Base-by-base conservation (phyloP, 2,329 filamentous ascomycete genomes). In the Paraconiothyrium brasiliense region DNA sequence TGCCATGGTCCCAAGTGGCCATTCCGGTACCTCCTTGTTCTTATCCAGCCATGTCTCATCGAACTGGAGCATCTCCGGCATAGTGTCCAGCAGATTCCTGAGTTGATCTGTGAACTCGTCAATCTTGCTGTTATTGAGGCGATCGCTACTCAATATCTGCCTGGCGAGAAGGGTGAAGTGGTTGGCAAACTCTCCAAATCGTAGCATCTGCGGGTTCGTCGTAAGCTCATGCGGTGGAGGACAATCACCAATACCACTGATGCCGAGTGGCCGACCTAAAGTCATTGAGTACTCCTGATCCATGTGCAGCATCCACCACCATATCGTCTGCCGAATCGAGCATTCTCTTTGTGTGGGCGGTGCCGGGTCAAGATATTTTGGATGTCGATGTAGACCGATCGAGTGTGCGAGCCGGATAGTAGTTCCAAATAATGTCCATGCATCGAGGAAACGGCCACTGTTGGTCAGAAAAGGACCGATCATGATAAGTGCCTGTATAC, bases 261-360 rank as follows among this genome's bases (percentile, higher is more conserved):
- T 84, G 0, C 82, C 83, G 10, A 84, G 68, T 1, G 83, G 83
- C 39, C 83, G 75, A 22, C 83, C 83, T 0, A 84, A 75, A 0
- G 80, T 83, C 70, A 84, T 82, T 0, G 82, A 83, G 62, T 84
- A 84, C 51, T 84, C 79, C 59, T 84, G 81, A 51, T 84, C 83
- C 77, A 84, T 81, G 60, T 84, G 81, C n/a, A 84, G 67, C 76
- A 84, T 82, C 80, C 82, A 83, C 83, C 83, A 84, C 83, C 83
- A 84, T 1, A 84, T 71, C 16, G 79, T 79, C 55, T 79, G 80
- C 6, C 83, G 75, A 14, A 80, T 73, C 14, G 76, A 76, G 51
- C 76, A 78, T 64, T 84, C 81, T 27, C 77, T 74, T 8, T 79
- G 72, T 2, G 67, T 72, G 1, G 79, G 76, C 5, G 80, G 78